Evolutionary conservation across 768 basidiomycete species (phyloP).

Genomic region (Multifurca ochricompacta): DNA sequence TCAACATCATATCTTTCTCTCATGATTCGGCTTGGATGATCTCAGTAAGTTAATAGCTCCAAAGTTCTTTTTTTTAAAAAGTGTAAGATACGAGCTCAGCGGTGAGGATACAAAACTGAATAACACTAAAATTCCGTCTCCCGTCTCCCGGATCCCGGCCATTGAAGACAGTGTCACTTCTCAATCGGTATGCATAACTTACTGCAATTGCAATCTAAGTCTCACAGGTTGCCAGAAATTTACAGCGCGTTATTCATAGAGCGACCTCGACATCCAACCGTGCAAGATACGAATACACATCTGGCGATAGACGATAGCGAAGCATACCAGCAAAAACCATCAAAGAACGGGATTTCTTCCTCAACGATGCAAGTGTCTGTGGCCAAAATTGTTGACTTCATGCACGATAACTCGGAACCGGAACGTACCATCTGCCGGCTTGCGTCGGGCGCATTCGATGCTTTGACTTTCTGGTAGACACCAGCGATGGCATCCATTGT

Average conservation of each 20-base stretch:
- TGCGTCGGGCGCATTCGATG: conserved; percentile 61
- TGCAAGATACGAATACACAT: conserved; percentile 84
- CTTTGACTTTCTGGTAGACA: conserved; percentile 72
- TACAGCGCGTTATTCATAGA: conserved; percentile 33
- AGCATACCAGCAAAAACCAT: conserved; percentile 86
- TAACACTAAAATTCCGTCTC: too few relatives aligned
- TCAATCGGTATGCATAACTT: too few relatives aligned
- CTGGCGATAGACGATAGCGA: conserved; percentile 83
- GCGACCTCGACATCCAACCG: conserved; percentile 82
- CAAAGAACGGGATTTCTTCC: conserved; percentile 76
- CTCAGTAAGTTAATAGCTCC: too few relatives aligned
- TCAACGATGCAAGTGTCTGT: conserved; percentile 56
- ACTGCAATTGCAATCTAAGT: background rate
- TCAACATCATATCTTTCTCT: too few relatives aligned
- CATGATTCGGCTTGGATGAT: too few relatives aligned
- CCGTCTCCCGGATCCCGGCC: too few relatives aligned
- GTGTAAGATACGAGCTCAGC: too few relatives aligned
- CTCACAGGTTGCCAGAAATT: background rate
- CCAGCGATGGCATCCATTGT: conserved; percentile 89
- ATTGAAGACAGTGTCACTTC: too few relatives aligned
- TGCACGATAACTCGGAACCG: conserved; percentile 10
- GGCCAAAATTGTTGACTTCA: conserved; percentile 21
- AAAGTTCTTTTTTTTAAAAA: too few relatives aligned
- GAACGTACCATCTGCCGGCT: conserved; percentile 65
- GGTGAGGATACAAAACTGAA: too few relatives aligned